These are phyloP conservation scores for Hericium alpestre DNA, from an alignment of 768 basidiomycete species.

Conservation along the genomic window DNA sequence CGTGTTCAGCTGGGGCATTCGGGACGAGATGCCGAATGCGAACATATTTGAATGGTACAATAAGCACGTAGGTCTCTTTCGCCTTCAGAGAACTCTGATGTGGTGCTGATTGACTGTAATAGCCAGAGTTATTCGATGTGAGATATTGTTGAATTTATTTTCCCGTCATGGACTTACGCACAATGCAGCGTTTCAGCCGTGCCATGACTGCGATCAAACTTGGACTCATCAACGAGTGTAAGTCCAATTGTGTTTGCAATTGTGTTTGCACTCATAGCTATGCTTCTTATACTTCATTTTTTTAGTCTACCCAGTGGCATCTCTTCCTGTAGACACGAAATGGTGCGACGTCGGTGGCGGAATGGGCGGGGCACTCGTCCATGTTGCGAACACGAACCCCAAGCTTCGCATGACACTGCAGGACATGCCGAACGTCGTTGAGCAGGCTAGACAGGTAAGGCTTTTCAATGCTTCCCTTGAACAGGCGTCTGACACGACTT, in stretches of 20 bases:
- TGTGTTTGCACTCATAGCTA: neutral
- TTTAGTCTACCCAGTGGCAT: conserved; percentile 23
- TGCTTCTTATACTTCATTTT: too few species aligned
- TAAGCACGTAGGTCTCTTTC: neutral
- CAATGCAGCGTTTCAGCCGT: neutral
- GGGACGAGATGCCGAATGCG: neutral
- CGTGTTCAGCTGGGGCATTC: neutral
- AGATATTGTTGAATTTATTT: neutral
- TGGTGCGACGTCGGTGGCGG: conserved; percentile 28
- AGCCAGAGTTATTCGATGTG: neutral
- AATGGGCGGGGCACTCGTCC: conserved; percentile 22
- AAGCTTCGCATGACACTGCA: conserved; percentile 24
- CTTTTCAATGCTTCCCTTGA: neutral
- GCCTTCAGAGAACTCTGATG: neutral
- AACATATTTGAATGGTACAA: neutral
- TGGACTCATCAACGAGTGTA: neutral
- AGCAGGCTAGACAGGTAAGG: conserved; percentile 14
- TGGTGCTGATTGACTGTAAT: neutral
- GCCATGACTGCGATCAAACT: neutral
- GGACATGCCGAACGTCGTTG: conserved; percentile 20
- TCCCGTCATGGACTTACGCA: too few species aligned
- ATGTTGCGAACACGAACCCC: conserved; percentile 19
- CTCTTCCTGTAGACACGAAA: conserved; percentile 14
- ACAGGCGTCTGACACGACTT: too few species aligned
- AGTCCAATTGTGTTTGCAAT: neutral